These are phyloP conservation scores for Acacia concinna DNA, from an alignment of 331 rosid species.

Conservation along the genomic window DNA sequence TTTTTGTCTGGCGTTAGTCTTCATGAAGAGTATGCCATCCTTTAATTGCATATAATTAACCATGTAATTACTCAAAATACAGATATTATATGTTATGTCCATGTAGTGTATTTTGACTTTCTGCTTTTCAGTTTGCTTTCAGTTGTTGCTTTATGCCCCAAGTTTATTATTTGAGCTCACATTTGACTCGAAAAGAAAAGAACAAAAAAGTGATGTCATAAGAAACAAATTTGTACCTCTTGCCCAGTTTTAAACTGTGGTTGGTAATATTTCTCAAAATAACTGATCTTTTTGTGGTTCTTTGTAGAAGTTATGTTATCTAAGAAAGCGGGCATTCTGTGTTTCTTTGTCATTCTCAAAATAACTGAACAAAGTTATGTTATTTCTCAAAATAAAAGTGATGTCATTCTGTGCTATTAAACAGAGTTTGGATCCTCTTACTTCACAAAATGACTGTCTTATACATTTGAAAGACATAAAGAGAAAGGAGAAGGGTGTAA, in stretches of 20 bases:
- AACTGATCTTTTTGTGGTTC: not conserved
- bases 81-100: not conserved
- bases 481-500: not conserved
- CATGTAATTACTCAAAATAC: slow-evolving; percentile 20
- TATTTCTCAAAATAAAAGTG: no score
- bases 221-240: not conserved
- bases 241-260: not conserved
- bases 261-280: not conserved
- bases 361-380: no score
- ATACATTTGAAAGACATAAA: not conserved
- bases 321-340: no score
- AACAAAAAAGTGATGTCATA: not conserved
- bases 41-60: not conserved
- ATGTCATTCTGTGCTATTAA: not conserved
- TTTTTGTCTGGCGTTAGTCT: slow-evolving; percentile 26
- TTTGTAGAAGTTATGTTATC: slow-evolving; percentile 12
- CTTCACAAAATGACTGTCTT: not conserved
- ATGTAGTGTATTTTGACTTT: not conserved
- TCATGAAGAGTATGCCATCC: not conserved
- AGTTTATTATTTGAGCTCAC: not conserved
- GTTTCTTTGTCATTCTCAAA: no score
- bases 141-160: not conserved
- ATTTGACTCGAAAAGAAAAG: not conserved
- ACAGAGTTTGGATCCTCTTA: not conserved
- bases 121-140: slow-evolving; percentile 2